Evolutionary conservation across 192 early-diverging fungal genomes (phyloP), one percentile per base, ranked within the genome.

Genomic region (Linnemannia exigua): DNA sequence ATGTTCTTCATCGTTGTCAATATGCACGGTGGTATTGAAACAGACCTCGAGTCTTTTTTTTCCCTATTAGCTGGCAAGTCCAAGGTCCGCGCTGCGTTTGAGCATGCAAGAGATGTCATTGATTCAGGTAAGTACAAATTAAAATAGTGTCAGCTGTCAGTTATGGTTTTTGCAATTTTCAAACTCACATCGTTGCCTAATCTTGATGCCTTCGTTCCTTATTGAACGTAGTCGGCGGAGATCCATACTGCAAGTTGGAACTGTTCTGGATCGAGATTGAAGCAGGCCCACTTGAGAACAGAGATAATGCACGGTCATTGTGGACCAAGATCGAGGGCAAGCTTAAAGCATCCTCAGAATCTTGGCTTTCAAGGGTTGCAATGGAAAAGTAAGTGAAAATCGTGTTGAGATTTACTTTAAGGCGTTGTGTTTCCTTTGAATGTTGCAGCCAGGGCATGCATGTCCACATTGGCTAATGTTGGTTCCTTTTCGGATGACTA

Each of bases 191-290:
- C 3, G 28, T 8, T 31, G 8, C 11, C 58, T 63, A 15, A 63
- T 63, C 31, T 31, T 31, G 3, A 11, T 31, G 2, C 28, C 8
- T 15, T 63, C 7, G 22, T 2, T 3, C 47, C 3, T 14, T 14
- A 72, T 44, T 71, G 5, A 22, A 22, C 22, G 36, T 85, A 85
- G 84, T 79, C 25, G 84, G 84, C 0, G 84, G 84, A 25, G 84
- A 86, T 48, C 84, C 84, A 0, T 75, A 72, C 28, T 86, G 73
- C 44, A 72, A 51, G 33, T 31, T 86, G 9, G 78, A 86, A 31
- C 50, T 66, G 28, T 46, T 72, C 11, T 86, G 84, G 84, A 79
- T 86, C 36, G 84, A 86, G 15, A 61, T 86, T 16, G 79, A 79
- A 58, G 79, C 41, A 41, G 70, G 31, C 7, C 17, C 7, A 1